Conservation (phyloP, 176 grass and related monocot species). For the Pontederia paniculata region DNA sequence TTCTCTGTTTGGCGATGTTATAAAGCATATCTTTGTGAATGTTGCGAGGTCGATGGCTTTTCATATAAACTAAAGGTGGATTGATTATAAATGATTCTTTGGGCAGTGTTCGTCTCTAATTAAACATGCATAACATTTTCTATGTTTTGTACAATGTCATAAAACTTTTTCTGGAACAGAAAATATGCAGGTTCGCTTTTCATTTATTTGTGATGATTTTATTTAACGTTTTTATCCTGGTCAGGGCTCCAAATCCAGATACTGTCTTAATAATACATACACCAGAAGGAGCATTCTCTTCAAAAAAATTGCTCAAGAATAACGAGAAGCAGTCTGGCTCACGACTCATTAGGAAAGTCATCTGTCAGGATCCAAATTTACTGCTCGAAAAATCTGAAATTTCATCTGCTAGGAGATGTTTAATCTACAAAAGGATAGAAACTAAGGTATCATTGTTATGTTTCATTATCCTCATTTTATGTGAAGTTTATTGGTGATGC, state of each 20-base stretch:
- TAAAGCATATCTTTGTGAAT: too few relatives aligned
- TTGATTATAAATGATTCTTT: too few relatives aligned
- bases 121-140: too few relatives aligned
- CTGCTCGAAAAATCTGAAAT: constrained; percentile 26
- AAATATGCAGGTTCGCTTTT: too few relatives aligned
- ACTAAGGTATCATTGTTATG: constrained; percentile 33
- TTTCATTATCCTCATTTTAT: too few relatives aligned
- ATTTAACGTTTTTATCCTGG: neutral
- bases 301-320: constrained; percentile 65
- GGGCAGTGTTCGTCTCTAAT: too few relatives aligned
- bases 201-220: constrained; percentile 13
- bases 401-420: constrained; percentile 57
- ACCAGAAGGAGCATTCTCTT: constrained; percentile 81
- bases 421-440: constrained; percentile 58
- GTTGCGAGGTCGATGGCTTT: too few relatives aligned
- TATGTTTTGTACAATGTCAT: too few relatives aligned
- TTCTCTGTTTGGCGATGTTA: too few relatives aligned
- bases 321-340: constrained; percentile 50
- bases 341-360: constrained; percentile 72
- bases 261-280: constrained; percentile 96
- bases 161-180: too few relatives aligned
- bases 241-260: constrained; percentile 82
- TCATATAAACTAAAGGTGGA: too few relatives aligned
- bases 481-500: too few relatives aligned
- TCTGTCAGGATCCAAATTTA: constrained; percentile 18